Conservation (phyloP, 2,329 filamentous ascomycete genomes). For the Xylariaceae sp. region DNA sequence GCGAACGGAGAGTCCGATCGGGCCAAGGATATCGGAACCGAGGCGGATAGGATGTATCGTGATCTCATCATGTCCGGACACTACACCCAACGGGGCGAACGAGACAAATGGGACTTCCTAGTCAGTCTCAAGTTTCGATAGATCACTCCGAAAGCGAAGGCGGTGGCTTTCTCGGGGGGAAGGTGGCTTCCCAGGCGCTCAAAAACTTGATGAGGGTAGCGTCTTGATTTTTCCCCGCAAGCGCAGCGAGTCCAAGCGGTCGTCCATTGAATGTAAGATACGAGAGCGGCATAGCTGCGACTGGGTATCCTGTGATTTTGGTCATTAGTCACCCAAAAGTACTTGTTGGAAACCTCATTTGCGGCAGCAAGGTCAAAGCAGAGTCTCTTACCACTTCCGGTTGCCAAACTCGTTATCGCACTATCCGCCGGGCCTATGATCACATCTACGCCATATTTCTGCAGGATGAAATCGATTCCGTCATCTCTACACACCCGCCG, state of each 20-base stretch:
- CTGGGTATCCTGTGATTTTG: constrained; percentile 1
- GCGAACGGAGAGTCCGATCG: no score
- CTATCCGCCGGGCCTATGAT: neutral
- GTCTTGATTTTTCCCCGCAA: neutral
- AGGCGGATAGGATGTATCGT: no score
- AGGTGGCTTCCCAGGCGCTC: neutral
- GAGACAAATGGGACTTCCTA: no score
- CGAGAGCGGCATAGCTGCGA: neutral
- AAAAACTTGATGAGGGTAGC: neutral
- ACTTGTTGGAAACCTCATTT: no score
- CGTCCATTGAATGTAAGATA: neutral
- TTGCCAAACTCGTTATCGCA: neutral
- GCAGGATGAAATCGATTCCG: neutral
- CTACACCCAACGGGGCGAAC: no score
- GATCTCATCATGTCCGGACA: no score
- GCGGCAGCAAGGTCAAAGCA: no score
- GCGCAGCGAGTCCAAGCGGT: neutral
- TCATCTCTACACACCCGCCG: neutral
- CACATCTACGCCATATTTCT: neutral
- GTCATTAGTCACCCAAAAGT: no score
- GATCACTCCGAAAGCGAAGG: no score
- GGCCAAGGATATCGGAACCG: no score
- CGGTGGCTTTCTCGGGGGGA: no score
- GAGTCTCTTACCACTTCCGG: neutral
- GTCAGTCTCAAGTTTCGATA: no score